A percentile compares a stretch with the other conserved stretches of the same genome.
These are phyloP conservation scores for Spiraea crenata DNA, from an alignment of 331 rosid species.

Conservation along the genomic window DNA sequence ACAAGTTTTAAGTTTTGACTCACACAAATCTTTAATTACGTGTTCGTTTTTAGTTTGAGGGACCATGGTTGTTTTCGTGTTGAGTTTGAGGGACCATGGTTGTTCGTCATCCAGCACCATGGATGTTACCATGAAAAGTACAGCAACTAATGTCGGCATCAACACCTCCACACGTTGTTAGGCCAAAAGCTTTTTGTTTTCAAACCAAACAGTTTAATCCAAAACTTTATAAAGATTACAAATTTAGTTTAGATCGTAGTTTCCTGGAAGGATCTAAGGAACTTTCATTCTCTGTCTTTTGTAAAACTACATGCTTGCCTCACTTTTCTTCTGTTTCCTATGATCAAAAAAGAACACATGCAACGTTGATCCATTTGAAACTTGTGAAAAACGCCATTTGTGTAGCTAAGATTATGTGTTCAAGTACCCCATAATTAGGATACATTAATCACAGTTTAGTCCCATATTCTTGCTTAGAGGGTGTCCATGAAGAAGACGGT, in stretches of 20 bases:
- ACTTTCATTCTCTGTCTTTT: slow-evolving; percentile 43
- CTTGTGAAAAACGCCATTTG: background rate
- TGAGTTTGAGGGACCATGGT: background rate
- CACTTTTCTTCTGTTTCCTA: background rate
- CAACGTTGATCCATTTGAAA: background rate
- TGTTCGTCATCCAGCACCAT: slow-evolving; percentile 4
- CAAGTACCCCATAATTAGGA: too few species aligned
- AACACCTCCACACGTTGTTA: slow-evolving; percentile 25
- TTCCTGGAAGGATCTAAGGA: slow-evolving; percentile 33
- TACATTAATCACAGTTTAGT: too few species aligned
- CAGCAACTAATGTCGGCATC: slow-evolving; percentile 6
- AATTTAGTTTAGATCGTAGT: too few species aligned
- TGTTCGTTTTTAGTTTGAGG: background rate
- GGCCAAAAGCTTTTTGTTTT: background rate
- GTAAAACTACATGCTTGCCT: too few species aligned
- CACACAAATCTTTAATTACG: too few species aligned
- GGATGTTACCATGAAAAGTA: background rate
- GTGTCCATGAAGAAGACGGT: background rate
- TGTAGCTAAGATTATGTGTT: background rate
- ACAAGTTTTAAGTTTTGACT: too few species aligned
- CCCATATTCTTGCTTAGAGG: too few species aligned
- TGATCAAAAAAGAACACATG: background rate
- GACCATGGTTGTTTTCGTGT: too few species aligned
- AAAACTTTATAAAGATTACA: background rate
- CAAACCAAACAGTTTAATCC: slow-evolving; percentile 23